Conservation (phyloP, 148 eudicot species). For the Silene uniflora region DNA sequence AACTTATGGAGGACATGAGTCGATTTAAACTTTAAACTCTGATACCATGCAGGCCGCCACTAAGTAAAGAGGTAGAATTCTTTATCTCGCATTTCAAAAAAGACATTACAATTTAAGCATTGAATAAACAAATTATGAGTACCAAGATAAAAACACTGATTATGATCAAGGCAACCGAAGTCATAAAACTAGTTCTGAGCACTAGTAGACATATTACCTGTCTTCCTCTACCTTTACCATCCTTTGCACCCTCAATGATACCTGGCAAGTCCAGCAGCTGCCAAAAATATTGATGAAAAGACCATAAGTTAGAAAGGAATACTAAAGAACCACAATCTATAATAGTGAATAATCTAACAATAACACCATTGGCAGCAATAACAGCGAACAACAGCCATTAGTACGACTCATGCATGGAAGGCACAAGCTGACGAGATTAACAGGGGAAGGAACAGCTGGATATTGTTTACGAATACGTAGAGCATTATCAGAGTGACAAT, state of each 20-base stretch:
- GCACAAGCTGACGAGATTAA: not conserved
- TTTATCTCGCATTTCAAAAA: not conserved
- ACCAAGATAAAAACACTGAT: conserved; percentile 6
- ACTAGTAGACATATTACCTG: conserved; percentile 52
- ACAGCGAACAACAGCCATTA: not conserved
- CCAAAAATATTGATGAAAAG: conserved; percentile 19
- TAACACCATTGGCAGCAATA: not conserved
- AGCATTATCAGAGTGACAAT: not conserved
- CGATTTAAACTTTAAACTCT: not conserved
- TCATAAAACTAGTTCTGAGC: not conserved
- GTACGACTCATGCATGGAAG: not conserved
- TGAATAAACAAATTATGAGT: not conserved
- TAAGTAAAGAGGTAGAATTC: not conserved
- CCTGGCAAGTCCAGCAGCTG: conserved; percentile 98
- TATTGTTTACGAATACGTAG: not conserved
- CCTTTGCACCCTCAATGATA: conserved; percentile 98
- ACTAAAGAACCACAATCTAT: not conserved
- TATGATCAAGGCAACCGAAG: not conserved
- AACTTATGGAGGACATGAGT: not conserved
- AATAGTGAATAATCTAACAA: not conserved
- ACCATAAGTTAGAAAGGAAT: conserved; percentile 6
- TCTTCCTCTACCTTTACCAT: conserved; percentile 99
- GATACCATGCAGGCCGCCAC: not conserved
- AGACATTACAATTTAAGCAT: not conserved
- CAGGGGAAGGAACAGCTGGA: not conserved